Evolutionary conservation across 345 rosid genomes (phyloP).

Genomic region (Camelina hispida): DNA sequence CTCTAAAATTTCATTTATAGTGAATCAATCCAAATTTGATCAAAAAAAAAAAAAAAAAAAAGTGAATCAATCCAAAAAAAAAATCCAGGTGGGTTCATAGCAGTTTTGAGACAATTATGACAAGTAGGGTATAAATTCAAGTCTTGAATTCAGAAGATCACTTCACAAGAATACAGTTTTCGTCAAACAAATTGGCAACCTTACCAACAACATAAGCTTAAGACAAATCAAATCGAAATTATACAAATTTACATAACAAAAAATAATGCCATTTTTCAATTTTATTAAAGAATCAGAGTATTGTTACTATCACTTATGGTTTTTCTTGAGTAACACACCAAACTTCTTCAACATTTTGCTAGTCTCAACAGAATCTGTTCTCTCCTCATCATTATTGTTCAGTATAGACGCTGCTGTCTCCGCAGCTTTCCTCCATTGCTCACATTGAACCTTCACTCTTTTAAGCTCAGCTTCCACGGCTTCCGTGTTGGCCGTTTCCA

Average conservation of each 20-base stretch:
- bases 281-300: background rate
- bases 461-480: conserved; percentile 74
- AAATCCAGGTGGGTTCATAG: too few species aligned
- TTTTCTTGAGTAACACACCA: conserved; percentile 91
- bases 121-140: background rate
- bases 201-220: conserved; percentile 13
- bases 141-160: background rate
- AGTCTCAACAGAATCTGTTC: conserved; percentile 51
- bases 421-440: conserved; percentile 98
- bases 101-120: background rate
- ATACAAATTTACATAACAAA: conserved; percentile 34
- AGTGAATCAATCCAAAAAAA: too few species aligned
- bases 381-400: conserved; percentile 69
- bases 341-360: conserved; percentile 88
- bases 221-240: conserved; percentile 34
- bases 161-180: conserved; percentile 17
- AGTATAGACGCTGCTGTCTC: conserved; percentile 95
- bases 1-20: too few species aligned
- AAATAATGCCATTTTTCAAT: conserved; percentile 1
- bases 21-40: too few species aligned
- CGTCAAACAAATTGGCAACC: conserved; percentile 20
- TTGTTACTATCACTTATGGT: conserved; percentile 60
- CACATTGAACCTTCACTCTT: conserved; percentile 85
- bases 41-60: too few species aligned
- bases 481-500: conserved; percentile 50